These are phyloP conservation scores for Verticillium alfalfae DNA, from an alignment of 2,329 filamentous ascomycete species.

Conservation along the genomic window DNA sequence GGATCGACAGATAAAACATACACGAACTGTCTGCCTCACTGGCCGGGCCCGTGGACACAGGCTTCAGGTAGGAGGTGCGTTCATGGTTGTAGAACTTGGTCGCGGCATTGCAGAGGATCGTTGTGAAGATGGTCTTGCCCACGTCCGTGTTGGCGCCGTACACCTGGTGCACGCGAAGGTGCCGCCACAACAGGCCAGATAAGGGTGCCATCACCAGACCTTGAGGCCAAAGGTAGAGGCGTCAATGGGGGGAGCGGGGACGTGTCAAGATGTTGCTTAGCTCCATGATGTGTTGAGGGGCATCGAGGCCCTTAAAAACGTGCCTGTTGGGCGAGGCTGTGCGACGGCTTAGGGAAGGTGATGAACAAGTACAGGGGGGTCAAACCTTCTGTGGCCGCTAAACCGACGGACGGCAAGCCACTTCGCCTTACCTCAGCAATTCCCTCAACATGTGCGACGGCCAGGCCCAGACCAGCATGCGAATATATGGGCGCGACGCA, in stretches of 20 bases:
- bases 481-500: not conserved
- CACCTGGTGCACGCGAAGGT: conserved; percentile 65
- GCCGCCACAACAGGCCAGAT: conserved; percentile 61
- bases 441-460: not conserved
- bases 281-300: not conserved
- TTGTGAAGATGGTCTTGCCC: conserved; percentile 78
- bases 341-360: not conserved
- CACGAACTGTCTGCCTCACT: conserved; percentile 68
- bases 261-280: not conserved
- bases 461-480: not conserved
- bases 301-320: not conserved
- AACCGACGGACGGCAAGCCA: not conserved
- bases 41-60: conserved; percentile 69
- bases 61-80: conserved; percentile 66
- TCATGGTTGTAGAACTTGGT: conserved; percentile 37
- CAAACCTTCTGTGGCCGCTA: not conserved
- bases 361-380: not conserved
- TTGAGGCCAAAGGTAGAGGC: not conserved
- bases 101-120: conserved; percentile 62
- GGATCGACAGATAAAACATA: conserved; percentile 11
- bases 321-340: not conserved
- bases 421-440: not conserved
- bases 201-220: conserved; percentile 35
- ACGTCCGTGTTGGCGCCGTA: conserved; percentile 83
- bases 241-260: not conserved